phyloP scores from a whole-genome alignment of 495 filamentous ascomycete species.

The Echria macrotheca region DNA sequence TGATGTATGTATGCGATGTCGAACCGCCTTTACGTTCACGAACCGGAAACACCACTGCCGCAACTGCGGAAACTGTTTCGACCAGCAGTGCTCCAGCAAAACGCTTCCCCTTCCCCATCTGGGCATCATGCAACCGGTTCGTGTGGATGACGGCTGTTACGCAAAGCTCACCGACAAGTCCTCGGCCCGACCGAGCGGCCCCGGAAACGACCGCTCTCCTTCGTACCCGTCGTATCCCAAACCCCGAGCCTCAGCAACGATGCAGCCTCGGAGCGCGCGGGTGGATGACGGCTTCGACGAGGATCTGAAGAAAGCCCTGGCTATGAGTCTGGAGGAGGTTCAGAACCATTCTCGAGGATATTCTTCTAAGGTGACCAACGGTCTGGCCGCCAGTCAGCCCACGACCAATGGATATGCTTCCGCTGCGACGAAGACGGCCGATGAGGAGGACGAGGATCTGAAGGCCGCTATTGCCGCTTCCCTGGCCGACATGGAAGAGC shows the following conservation, averaged over 20 bases:
- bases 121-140: slow-evolving; percentile 83
- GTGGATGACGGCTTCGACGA: slow-evolving; percentile 86
- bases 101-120: slow-evolving; percentile 82
- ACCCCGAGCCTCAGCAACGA: slow-evolving; percentile 41
- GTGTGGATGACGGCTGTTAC: slow-evolving; percentile 97
- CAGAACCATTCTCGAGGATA: slow-evolving; percentile 53
- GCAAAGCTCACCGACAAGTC: slow-evolving; percentile 78
- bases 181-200: slow-evolving; percentile 17
- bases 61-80: slow-evolving; percentile 96
- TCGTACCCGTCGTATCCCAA: slow-evolving; percentile 35
- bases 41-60: slow-evolving; percentile 97
- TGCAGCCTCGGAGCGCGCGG: slow-evolving; percentile 86
- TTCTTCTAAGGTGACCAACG: slow-evolving; percentile 36
- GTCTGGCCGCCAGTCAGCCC: slow-evolving; percentile 22
- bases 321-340: slow-evolving; percentile 95
- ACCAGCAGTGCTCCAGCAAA: slow-evolving; percentile 88
- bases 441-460: slow-evolving; percentile 87
- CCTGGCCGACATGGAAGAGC: slow-evolving; percentile 95
- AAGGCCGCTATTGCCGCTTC: slow-evolving; percentile 96
- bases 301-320: slow-evolving; percentile 83
- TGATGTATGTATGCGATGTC: slow-evolving; percentile 97
- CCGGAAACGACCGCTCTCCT: slow-evolving; percentile 26
- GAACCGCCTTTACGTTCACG: slow-evolving; percentile 91
- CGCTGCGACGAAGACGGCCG: slow-evolving; percentile 43
- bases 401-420: slow-evolving; percentile 37